phyloP scores from a whole-genome alignment of 2,329 filamentous ascomycete genomes.

The Pseudogymnoascus verrucosus region DNA sequence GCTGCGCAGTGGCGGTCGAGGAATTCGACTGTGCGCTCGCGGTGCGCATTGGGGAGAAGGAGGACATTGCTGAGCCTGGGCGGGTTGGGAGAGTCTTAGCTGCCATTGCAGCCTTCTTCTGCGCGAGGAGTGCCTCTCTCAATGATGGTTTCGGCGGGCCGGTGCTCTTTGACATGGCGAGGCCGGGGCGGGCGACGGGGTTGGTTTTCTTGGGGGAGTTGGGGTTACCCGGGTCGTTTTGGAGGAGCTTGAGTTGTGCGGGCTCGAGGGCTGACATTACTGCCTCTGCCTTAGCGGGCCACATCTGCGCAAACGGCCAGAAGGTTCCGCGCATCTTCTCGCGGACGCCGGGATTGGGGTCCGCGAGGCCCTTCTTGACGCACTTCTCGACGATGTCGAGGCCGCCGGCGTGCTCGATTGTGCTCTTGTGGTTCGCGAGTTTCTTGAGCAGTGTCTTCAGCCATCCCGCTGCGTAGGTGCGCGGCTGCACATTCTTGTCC shows the following conservation, averaged over 20 bases:
- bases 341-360: constrained; percentile 83
- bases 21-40: constrained; percentile 30
- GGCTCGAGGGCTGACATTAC: constrained; percentile 73
- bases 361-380: constrained; percentile 78
- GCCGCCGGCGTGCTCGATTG: constrained; percentile 77
- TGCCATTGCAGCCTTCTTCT: constrained; percentile 56
- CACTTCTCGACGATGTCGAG: constrained; percentile 79
- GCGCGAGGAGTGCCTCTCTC: constrained; percentile 75
- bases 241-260: constrained; percentile 70
- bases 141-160: constrained; percentile 54
- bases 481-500: constrained; percentile 88
- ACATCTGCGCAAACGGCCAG: constrained; percentile 73
- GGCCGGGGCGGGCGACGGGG: constrained; percentile 42
- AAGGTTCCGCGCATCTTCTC: constrained; percentile 79
- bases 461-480: constrained; percentile 74
- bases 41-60: constrained; percentile 46
- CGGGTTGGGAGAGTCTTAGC: constrained; percentile 46
- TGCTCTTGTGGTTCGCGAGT: constrained; percentile 67
- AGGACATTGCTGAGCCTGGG: constrained; percentile 57
- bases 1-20: constrained; percentile 28
- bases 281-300: constrained; percentile 67
- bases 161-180: constrained; percentile 56
- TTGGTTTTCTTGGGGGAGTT: constrained; percentile 53
- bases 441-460: constrained; percentile 73
- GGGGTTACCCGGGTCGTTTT: constrained; percentile 77